Conservation (phyloP, 2,329 filamentous ascomycete genomes). For the Dothideomycetidae sp. region DNA sequence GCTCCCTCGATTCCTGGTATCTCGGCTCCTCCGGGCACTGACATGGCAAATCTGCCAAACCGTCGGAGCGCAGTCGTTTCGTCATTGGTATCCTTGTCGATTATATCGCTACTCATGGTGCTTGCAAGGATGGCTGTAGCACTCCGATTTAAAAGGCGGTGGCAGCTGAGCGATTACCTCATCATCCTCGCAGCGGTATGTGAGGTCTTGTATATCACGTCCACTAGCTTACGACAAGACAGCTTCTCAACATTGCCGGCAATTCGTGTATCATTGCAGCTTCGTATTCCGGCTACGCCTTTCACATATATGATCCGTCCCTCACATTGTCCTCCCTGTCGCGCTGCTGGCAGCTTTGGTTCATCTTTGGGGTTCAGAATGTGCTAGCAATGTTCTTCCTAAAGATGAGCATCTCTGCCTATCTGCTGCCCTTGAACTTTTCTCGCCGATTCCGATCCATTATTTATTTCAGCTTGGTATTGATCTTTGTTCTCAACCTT, state of each 20-base stretch:
- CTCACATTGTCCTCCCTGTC: conserved; percentile 1
- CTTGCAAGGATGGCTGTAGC: conserved; percentile 9
- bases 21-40: conserved; percentile 7
- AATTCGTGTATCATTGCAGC: conserved; percentile 5
- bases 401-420: conserved; percentile 12
- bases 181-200: conserved; percentile 10
- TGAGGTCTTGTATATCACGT: background rate
- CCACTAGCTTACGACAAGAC: background rate
- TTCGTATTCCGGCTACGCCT: conserved; percentile 10
- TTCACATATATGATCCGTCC: conserved; percentile 10
- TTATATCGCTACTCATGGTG: conserved; percentile 7
- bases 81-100: conserved; percentile 8
- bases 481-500: conserved; percentile 10
- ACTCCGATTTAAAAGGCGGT: conserved; percentile 7
- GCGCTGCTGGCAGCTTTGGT: conserved; percentile 7
- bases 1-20: too few relatives aligned
- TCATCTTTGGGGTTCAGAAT: conserved; percentile 9
- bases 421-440: conserved; percentile 11
- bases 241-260: conserved; percentile 10
- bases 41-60: conserved; percentile 2
- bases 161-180: conserved; percentile 9
- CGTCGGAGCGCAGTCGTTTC: conserved; percentile 2
- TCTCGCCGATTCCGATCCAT: conserved; percentile 9
- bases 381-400: conserved; percentile 11
- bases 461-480: conserved; percentile 10